Conservation (phyloP, 2,329 filamentous ascomycete species). For the Penicillium oxalicum region DNA sequence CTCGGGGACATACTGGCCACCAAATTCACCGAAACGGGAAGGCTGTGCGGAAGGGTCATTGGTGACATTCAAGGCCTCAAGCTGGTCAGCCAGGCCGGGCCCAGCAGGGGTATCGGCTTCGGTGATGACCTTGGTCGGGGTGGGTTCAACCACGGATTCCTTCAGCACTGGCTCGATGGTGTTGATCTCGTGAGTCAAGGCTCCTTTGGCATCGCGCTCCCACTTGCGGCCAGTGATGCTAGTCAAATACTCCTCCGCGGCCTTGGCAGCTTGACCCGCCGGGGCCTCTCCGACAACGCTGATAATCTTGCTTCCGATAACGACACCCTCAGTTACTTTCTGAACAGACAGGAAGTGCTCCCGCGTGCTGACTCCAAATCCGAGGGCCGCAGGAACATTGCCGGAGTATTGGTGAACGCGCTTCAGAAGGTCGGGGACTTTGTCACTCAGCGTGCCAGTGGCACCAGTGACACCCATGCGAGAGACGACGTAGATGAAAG, state of each 20-base stretch:
- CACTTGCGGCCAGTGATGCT: slow-evolving; percentile 57
- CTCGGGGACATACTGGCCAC: slow-evolving; percentile 95
- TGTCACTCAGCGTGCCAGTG: slow-evolving; percentile 71
- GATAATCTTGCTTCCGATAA: slow-evolving; percentile 94
- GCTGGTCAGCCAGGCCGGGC: slow-evolving; percentile 70
- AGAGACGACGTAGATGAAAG: slow-evolving; percentile 98
- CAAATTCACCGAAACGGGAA: slow-evolving; percentile 88
- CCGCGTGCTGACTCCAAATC: slow-evolving; percentile 91
- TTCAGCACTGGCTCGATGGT: slow-evolving; percentile 62
- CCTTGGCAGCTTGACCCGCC: slow-evolving; percentile 60
- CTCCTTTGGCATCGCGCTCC: slow-evolving; percentile 41
- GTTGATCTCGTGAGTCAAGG: slow-evolving; percentile 59
- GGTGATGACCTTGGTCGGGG: slow-evolving; percentile 60
- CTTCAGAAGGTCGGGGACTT: slow-evolving; percentile 72
- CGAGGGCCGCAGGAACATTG: slow-evolving; percentile 82
- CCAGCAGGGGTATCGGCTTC: slow-evolving; percentile 51
- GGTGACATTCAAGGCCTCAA: slow-evolving; percentile 70
- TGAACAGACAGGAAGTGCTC: slow-evolving; percentile 88
- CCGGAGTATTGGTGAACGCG: slow-evolving; percentile 90
- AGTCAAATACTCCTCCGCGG: slow-evolving; percentile 81
- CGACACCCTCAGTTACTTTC: slow-evolving; percentile 82
- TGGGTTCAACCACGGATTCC: slow-evolving; percentile 46
- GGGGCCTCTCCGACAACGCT: slow-evolving; percentile 67
- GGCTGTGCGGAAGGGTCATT: slow-evolving; percentile 58
- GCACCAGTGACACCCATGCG: slow-evolving; percentile 95